Base-by-base conservation (phyloP, 208 protist species). In the Tritrichomonas foetus region DNA sequence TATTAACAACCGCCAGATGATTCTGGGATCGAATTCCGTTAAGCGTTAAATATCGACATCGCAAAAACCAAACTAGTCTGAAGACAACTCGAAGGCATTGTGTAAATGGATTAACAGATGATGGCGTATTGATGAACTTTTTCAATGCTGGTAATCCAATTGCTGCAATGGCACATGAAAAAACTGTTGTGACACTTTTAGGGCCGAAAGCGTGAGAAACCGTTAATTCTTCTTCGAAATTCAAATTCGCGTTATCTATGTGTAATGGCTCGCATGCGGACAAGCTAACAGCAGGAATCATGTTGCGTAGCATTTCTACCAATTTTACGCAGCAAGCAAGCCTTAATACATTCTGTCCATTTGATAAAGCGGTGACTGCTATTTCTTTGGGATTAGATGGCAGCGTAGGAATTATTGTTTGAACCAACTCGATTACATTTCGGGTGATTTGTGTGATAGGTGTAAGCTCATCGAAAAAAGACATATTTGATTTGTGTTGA, bases 141-240 rank as follows among this genome's bases (percentile, higher is more conserved):
- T 30, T 57, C 8, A 89, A 25, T 39, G 78, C 78, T 39, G 14
- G 27, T 39, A 36, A 1, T 16, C 78, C 78, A 57, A 89, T 47
- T 57, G 78, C 9, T 39, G 47, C 47, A 25, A 89, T 89, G 9
- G 16, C 44, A 36, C 47, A 89, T 89, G 78, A 53, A 61, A 89
- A 89, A 33, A 89, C 8, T 22, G 78, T 47, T 57, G 78, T 89
- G 27, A 89, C 57, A 89, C 78, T 89, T 53, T 33, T 89, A 39
- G 41, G 22, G 39, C 57, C 27, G 39, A 57, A 53, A 30, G 14
- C 0, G 33, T 33, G 25, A 39, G 78, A 89, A 39, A 89, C 41
- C 20, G 78, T 89, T n/a, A 89, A 57, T 61, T 89, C 78, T 61
- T 89, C 47, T 89, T 89, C 78, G 9, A 89, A 89, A 41, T 89